A percentile compares a stretch with the other conserved stretches of the same genome.
Conservation (phyloP, 257 asterid species). For the Lavandula angustifolia region DNA sequence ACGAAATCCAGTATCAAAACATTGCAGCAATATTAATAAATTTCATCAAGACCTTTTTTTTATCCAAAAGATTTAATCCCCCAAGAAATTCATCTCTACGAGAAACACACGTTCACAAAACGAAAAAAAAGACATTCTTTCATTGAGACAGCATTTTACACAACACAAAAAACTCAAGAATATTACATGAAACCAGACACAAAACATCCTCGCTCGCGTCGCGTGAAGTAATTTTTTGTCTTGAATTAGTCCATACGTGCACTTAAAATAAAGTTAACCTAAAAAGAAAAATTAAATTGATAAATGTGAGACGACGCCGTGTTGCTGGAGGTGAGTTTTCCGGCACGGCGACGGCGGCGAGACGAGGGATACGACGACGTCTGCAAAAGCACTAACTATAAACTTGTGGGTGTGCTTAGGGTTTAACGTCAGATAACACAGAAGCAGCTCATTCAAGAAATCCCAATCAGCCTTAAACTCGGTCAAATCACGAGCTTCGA, state of each 20-base stretch:
- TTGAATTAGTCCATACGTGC: background rate
- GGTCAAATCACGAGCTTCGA: conserved; percentile 47
- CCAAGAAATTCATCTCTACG: conserved; percentile 12
- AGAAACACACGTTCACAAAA: conserved; percentile 32
- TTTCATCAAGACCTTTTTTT: background rate
- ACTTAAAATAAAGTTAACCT: background rate
- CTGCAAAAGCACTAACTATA: conserved; percentile 68
- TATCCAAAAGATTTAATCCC: background rate
- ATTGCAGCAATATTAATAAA: background rate
- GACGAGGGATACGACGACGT: conserved; percentile 57
- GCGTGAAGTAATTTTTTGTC: conserved; percentile 17
- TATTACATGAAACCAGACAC: conserved; percentile 46
- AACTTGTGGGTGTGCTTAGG: conserved; percentile 70
- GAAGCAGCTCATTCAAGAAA: conserved; percentile 64
- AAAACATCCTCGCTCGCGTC: conserved; percentile 29
- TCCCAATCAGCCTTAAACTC: conserved; percentile 54
- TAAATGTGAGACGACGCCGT: conserved; percentile 18
- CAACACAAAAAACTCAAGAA: conserved; percentile 36
- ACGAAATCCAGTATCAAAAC: background rate
- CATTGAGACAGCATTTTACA: conserved; percentile 34
- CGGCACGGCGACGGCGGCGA: conserved; percentile 35
- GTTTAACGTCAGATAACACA: conserved; percentile 62
- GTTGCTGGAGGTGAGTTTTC: conserved; percentile 21
- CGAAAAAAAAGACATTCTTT: conserved; percentile 57
- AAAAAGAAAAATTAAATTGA: background rate